Base-by-base conservation (phyloP, 768 basidiomycete genomes). In the Lyophyllum atratum region DNA sequence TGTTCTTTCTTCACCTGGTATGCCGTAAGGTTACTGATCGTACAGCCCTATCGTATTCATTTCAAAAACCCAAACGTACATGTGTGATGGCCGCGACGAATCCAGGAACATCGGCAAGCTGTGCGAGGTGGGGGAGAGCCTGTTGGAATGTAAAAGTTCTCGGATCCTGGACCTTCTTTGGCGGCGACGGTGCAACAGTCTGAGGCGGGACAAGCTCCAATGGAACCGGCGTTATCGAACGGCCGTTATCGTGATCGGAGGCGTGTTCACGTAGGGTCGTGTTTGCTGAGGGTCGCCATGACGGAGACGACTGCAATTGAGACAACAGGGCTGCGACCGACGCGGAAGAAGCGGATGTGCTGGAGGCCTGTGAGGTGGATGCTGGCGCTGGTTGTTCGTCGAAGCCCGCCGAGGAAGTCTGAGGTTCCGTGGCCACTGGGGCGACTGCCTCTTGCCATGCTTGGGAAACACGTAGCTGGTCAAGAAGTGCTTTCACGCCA, bases 1-100 rank as follows among this genome's bases (percentile, higher is more conserved):
- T 94, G 92, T 48, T 90, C 87, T 52, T 80, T 70, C 70, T 84
- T 89, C 64, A 94, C 74, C 92, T 92, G 64, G 21, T 52, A 26
- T 40, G 3, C 49, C 19, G 47, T 56, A 26, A n/a, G 21, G 7
- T 12, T 21, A 8, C 12, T 39, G 14, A 40, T 17, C 25, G 17
- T 17, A 11, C 7, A 39, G 21, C n/a, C 29, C 5, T 2, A 33
- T n/a, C 34, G 1, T 24, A 44, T 49, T 52, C 28, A 46, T 15
- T 47, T 28, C 29, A 39, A 53, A 29, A 49, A 33, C 15, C 7
- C 15, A 2, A 50, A 58, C 64, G 46, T 71, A 89, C 90, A 72
- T 81, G 78, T 42, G 71, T 71, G 37, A 92, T 64, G 17, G 77
- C 66, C 24, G 74, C 66, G 34, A 86, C 70, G 55, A 91, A 82